These are phyloP conservation scores for Paramecium pentaurelia DNA, from an alignment of 73 alveolate species.

Conservation along the genomic window DNA sequence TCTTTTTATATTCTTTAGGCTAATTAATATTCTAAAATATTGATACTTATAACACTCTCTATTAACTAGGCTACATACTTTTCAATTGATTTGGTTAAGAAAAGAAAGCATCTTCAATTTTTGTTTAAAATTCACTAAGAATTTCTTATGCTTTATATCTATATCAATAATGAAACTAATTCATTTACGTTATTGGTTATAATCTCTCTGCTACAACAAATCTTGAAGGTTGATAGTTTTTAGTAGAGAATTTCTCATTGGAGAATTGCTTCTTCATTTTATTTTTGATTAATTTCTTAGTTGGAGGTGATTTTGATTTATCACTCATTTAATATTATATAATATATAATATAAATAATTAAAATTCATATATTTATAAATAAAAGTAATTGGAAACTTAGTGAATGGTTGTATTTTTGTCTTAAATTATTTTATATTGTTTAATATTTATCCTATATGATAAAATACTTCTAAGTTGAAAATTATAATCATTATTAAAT, in stretches of 20 bases:
- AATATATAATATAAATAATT: neutral
- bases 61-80: constrained; percentile 11
- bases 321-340: constrained; percentile 6
- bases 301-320: constrained; percentile 39
- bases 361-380: neutral
- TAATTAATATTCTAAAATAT: neutral
- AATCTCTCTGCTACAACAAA: constrained; percentile 28
- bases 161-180: neutral
- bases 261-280: neutral
- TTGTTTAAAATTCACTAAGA: constrained; percentile 42
- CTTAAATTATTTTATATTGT: neutral
- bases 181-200: constrained; percentile 23
- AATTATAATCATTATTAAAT: neutral
- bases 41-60: constrained; percentile 7
- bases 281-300: constrained; percentile 10
- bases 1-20: constrained; percentile 60
- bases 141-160: constrained; percentile 53
- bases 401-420: neutral
- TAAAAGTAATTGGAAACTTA: neutral
- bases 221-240: constrained; percentile 29
- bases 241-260: neutral
- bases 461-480: neutral
- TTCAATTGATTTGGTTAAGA: neutral
- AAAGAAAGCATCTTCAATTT: constrained; percentile 11
- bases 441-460: neutral